A percentile compares a stretch with the other conserved stretches of the same genome.
These are phyloP conservation scores for Nigrograna mackinnonii DNA, from an alignment of 2,329 filamentous ascomycete species.

Conservation along the genomic window DNA sequence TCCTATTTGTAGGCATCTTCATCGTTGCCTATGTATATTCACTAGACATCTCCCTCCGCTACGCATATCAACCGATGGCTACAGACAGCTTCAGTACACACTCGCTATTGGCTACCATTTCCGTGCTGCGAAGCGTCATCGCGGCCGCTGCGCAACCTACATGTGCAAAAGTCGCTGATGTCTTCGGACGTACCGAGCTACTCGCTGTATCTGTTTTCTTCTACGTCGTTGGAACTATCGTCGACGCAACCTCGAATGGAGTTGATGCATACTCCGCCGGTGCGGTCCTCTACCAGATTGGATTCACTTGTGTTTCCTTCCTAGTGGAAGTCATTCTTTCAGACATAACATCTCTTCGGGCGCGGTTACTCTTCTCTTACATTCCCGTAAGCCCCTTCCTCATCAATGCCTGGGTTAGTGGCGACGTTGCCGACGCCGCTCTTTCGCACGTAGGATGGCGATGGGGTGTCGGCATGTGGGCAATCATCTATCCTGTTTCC, in stretches of 20 bases:
- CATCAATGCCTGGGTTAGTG: conserved; percentile 65
- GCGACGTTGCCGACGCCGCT: conserved; percentile 58
- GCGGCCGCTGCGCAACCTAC: conserved; percentile 61
- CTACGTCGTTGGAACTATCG: conserved; percentile 55
- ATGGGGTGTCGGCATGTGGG: conserved; percentile 67
- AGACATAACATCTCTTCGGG: conserved; percentile 65
- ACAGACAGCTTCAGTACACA: conserved; percentile 57
- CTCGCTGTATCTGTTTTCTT: conserved; percentile 60
- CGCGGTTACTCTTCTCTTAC: conserved; percentile 68
- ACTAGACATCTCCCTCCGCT: conserved; percentile 61
- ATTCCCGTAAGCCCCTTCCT: conserved; percentile 63
- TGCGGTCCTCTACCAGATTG: conserved; percentile 64
- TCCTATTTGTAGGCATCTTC: conserved; percentile 65
- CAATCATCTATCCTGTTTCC: conserved; percentile 62
- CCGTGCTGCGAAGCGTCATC: conserved; percentile 61
- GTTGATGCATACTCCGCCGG: conserved; percentile 60
- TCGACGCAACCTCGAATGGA: conserved; percentile 57
- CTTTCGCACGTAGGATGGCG: conserved; percentile 57
- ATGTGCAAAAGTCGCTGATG: conserved; percentile 63
- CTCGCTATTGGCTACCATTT: conserved; percentile 62
- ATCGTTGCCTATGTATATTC: conserved; percentile 67
- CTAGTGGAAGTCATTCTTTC: conserved; percentile 67
- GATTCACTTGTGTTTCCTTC: conserved; percentile 64
- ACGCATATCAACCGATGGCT: conserved; percentile 60
- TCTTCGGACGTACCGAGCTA: conserved; percentile 65